Evolutionary conservation across 306 rosid genomes (phyloP).

Genomic region (Dryas octopetala): DNA sequence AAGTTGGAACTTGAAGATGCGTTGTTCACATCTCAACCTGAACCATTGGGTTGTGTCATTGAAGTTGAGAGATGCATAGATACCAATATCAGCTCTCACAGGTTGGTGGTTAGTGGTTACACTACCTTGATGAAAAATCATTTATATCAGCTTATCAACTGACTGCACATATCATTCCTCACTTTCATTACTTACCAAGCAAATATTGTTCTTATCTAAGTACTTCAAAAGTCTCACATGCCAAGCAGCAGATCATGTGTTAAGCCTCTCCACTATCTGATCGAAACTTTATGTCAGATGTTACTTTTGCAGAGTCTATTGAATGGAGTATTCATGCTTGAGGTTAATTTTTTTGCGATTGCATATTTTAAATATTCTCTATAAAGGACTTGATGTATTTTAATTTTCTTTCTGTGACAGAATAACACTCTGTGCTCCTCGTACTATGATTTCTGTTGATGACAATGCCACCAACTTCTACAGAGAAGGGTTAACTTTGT

Average conservation of each 20-base stretch:
- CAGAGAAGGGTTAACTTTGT: conserved; percentile 81
- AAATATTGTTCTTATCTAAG: conserved; percentile 40
- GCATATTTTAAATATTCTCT: conserved; percentile 1
- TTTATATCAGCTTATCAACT: conserved; percentile 9
- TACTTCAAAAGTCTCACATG: conserved; percentile 48
- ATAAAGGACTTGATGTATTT: not conserved
- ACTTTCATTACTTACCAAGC: not conserved
- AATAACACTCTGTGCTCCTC: conserved; percentile 68
- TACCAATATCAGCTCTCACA: conserved; percentile 76
- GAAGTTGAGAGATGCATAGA: conserved; percentile 85
- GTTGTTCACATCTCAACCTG: conserved; percentile 49
- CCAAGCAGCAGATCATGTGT: conserved; percentile 55
- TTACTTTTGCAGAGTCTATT: conserved; percentile 44
- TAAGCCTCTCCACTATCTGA: conserved; percentile 38
- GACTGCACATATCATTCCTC: conserved; percentile 17
- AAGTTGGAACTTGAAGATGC: conserved; percentile 71
- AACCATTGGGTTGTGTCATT: conserved; percentile 56
- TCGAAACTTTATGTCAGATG: conserved; percentile 34
- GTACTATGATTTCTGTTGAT: conserved; percentile 47
- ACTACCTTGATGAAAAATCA: conserved; percentile 7
- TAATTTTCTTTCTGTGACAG: conserved; percentile 41
- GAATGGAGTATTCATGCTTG: conserved; percentile 57
- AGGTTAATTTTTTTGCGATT: conserved; percentile 49
- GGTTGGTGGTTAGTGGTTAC: conserved; percentile 42
- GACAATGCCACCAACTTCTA: conserved; percentile 40